Evolutionary conservation across 495 filamentous ascomycete genomes (phyloP), one percentile per base, ranked within the genome.

Genomic region (Daldinia loculata): DNA sequence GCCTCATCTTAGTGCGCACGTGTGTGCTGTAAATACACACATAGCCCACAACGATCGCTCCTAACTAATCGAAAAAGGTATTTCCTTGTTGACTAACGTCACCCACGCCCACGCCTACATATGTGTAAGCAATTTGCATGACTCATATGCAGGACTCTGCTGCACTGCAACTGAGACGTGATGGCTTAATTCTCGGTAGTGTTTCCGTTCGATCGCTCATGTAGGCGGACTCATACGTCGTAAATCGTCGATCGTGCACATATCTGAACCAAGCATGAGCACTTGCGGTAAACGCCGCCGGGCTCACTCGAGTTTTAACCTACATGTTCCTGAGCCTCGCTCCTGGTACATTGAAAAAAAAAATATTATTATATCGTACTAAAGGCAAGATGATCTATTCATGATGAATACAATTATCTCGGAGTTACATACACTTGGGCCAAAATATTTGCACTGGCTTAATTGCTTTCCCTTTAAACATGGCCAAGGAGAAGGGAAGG

Each of bases 41-140:
- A 57, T 57, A 22, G 53, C 36, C 22, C 0, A 43, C 56, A 38
- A 29, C 26, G 22, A 59, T 59, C 56, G 14, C 22, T 38, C 24
- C 6, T 59, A 27, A 11, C 6, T 59, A 27, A 11, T 22, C 55
- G n/a, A 15, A 60, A 24, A 26, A 26, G 22, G 3, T 17, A 27
- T 58, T 66, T 26, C 29, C 45, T 63, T 53, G 53, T 71, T 63
- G 41, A 56, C 63, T 45, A 38, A 62, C 34, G 58, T 66, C 63
- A 62, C 52, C 61, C 50, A 53, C 58, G 50, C 53, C 57, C 6
- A 6, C 27, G 27, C 5, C 27, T 29, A 26, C n/a, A n/a, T 29
- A 6, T 27, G 57, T 55, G 69, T 71, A 63, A 71, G 69, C 69
- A 30, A 14, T 55, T 67, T 50, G 63, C 69, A 67, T 71, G 69